These are phyloP conservation scores for Allium fistulosum DNA, from an alignment of 106 monocot genomes.

Conservation along the genomic window DNA sequence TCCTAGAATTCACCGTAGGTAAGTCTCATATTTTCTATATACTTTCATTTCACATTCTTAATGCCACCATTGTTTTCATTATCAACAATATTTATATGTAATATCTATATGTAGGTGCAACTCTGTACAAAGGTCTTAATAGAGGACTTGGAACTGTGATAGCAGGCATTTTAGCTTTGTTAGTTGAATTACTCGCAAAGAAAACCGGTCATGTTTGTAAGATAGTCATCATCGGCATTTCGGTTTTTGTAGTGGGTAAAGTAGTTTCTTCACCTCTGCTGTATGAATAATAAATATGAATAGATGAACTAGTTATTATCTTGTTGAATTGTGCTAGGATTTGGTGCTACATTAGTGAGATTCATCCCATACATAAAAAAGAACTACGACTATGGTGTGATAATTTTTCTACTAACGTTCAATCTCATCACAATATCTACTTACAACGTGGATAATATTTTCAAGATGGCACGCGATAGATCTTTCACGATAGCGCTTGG, in stretches of 20 bases:
- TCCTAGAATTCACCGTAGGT: constrained; percentile 36
- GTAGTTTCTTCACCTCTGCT: neutral
- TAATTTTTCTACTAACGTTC: constrained; percentile 81
- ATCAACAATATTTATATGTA: neutral
- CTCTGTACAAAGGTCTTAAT: constrained; percentile 9
- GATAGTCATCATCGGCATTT: neutral
- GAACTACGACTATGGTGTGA: constrained; percentile 72
- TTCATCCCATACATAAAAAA: constrained; percentile 66
- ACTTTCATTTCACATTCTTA: neutral
- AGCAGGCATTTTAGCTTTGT: neutral
- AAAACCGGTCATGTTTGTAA: constrained; percentile 1
- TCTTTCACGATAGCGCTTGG: constrained; percentile 58
- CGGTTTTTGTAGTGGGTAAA: constrained; percentile 8
- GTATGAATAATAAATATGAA: no score
- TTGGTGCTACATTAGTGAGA: constrained; percentile 48
- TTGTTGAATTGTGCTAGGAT: constrained; percentile 20
- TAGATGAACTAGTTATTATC: no score
- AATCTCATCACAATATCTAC: constrained; percentile 73
- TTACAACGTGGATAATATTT: constrained; percentile 35
- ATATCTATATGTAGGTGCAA: constrained; percentile 5
- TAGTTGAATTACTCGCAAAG: neutral
- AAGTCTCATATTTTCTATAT: neutral
- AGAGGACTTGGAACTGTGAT: constrained; percentile 3
- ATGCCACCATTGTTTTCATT: neutral
- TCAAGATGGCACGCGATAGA: constrained; percentile 46